Conservation (phyloP, 176 grass and related monocot genomes). For the Bolboschoenus planiculmis region DNA sequence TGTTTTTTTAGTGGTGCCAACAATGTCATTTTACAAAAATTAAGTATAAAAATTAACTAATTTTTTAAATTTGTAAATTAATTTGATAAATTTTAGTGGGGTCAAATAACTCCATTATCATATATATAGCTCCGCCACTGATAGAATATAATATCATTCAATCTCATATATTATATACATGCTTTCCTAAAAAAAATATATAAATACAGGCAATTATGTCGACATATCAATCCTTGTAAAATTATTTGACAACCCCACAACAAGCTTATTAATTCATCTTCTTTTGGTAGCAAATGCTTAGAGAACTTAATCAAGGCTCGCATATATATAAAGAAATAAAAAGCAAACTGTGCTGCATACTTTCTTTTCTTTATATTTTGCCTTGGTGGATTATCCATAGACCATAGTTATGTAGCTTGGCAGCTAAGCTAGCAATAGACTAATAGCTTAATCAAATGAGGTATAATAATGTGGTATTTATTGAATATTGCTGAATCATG, state of each 20-base stretch:
- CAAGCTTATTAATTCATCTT: neutral
- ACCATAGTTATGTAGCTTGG: neutral
- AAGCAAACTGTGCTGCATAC: neutral
- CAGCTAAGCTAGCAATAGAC: constrained; percentile 4
- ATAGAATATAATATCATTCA: neutral
- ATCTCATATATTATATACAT: neutral
- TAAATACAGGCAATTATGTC: neutral
- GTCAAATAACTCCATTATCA: too few relatives aligned
- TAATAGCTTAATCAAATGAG: neutral
- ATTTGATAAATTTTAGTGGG: too few relatives aligned
- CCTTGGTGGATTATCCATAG: neutral
- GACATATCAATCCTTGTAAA: neutral
- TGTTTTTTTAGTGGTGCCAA: too few relatives aligned
- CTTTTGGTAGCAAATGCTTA: neutral
- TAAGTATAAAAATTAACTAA: too few relatives aligned
- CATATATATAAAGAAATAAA: neutral
- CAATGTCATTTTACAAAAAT: too few relatives aligned
- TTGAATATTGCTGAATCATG: neutral
- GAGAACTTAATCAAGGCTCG: neutral
- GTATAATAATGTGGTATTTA: neutral
- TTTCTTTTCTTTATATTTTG: neutral
- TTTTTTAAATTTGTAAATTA: too few relatives aligned
- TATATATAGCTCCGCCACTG: too few relatives aligned
- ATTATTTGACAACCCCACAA: neutral
- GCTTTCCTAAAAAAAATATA: too few relatives aligned